Percentiles rank a stretch among this genome's conserved stretches.
Conservation (phyloP, 257 asterid genomes). For the Misopates orontium region DNA sequence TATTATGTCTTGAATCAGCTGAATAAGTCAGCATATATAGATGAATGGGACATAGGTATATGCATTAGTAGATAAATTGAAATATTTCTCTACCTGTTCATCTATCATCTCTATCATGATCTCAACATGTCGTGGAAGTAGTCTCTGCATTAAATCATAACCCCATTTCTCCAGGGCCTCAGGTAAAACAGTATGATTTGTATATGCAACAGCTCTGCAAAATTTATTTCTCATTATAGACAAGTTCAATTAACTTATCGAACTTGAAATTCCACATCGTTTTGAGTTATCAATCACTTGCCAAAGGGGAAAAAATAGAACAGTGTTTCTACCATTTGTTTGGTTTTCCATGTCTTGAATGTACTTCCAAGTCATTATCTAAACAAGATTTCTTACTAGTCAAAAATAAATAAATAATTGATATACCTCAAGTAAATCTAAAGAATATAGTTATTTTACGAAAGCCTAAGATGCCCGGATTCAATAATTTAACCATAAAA, state of each 20-base stretch:
- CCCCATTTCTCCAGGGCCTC: slow-evolving; percentile 96
- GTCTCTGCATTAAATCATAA: slow-evolving; percentile 67
- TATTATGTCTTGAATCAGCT: slow-evolving; percentile 68
- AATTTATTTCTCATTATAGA: slow-evolving; percentile 28
- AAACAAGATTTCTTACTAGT: neutral
- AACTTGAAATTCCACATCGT: slow-evolving; percentile 13
- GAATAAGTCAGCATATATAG: too few species aligned
- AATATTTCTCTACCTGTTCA: slow-evolving; percentile 54
- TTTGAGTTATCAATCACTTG: slow-evolving; percentile 12
- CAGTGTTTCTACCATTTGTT: neutral
- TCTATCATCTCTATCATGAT: slow-evolving; percentile 79
- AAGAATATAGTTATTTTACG: too few species aligned
- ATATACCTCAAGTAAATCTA: neutral
- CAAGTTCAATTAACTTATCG: slow-evolving; percentile 30
- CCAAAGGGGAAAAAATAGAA: neutral
- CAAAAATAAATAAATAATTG: slow-evolving; percentile 7
- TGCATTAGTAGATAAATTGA: slow-evolving; percentile 11
- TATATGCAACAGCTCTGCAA: slow-evolving; percentile 87
- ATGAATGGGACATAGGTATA: slow-evolving; percentile 20
- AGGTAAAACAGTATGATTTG: slow-evolving; percentile 88
- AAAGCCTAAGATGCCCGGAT: too few species aligned
- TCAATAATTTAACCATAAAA: too few species aligned
- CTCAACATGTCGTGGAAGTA: slow-evolving; percentile 89
- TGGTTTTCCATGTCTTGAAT: neutral
- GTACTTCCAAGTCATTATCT: neutral